A percentile compares a stretch with the other conserved stretches of the same genome.
Evolutionary conservation across 768 basidiomycete species (phyloP).

Genomic region (Podaxis sp.): DNA sequence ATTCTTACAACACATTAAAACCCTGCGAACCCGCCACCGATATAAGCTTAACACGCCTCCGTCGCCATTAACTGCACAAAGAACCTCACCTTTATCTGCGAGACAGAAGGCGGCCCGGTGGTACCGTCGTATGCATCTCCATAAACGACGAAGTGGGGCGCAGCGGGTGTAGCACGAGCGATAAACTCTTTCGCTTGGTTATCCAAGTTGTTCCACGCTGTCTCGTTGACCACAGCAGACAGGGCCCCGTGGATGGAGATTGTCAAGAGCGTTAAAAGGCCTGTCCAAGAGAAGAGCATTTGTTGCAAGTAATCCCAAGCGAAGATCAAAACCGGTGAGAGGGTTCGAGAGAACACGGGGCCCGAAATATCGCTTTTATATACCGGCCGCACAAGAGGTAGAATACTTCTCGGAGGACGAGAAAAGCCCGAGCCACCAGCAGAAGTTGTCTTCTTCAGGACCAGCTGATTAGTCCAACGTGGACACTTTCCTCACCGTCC

Average conservation of each 20-base stretch:
- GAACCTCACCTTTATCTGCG: slow-evolving; percentile 39
- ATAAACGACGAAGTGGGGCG: slow-evolving; percentile 54
- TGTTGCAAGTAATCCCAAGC: not conserved
- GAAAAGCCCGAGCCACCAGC: not conserved
- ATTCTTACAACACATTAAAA: slow-evolving; percentile 56
- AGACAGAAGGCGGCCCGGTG: slow-evolving; percentile 47
- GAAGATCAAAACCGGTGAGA: not conserved
- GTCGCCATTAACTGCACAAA: not conserved
- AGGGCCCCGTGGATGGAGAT: not conserved
- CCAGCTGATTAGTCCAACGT: slow-evolving; percentile 4
- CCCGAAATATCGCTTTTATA: not conserved
- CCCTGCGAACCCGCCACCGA: slow-evolving; percentile 35
- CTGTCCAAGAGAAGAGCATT: slow-evolving; percentile 8
- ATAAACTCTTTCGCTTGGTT: slow-evolving; percentile 32
- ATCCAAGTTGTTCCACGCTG: slow-evolving; percentile 23
- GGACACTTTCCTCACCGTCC: not conserved
- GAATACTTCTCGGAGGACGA: not conserved
- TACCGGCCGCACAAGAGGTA: not conserved
- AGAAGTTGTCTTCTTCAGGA: not conserved
- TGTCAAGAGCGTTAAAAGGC: slow-evolving; percentile 1
- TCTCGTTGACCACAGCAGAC: slow-evolving; percentile 7
- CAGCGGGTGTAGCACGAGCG: slow-evolving; percentile 38
- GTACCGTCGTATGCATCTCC: slow-evolving; percentile 42
- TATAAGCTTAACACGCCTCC: not conserved
- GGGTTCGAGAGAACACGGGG: not conserved